Evolutionary conservation across 306 rosid species (phyloP), one percentile per base, ranked within the genome.

Genomic region (Cucurbita pepo): DNA sequence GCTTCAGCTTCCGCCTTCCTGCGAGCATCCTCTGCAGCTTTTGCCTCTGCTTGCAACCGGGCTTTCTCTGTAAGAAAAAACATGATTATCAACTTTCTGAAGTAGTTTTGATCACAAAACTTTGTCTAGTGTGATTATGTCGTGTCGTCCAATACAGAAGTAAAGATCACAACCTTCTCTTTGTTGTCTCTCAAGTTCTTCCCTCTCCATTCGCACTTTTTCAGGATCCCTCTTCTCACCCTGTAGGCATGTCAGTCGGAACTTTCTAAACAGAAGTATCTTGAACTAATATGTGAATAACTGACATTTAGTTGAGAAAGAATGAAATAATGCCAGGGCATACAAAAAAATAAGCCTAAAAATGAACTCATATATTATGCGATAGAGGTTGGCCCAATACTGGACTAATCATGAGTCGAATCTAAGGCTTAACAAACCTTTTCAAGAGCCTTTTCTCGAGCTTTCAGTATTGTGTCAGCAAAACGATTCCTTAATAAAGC

Each of bases 21-120:
- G 62, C 81, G 88, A 82, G 96, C 96, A 73, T 87, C 98, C 81
- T 93, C 98, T 36, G 98, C 98, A 71, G 96, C 98, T 78, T 85
- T 85, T 18, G 97, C 98, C 81, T 90, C 97, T 2, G 98, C 98
- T 75, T 87, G 96, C 75, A 93, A 74, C 43, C 96, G 88, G 41
- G 98, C 98, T 87, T 90, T 93, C 84, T 90, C 98, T 93, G 71
- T 72, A 59, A 65, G 40, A 62, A 70, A 43, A 60, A 57, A 15
- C 25, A 69, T 69, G 43, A 7, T 38, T 54, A 54, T 52, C 62
- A 5, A 40, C 37, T 19, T 50, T 38, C 53, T 53, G 53, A 72
- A 36, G 12, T 16, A 47, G 34, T 9, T 37, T 5, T 36, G 59
- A 36, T 19, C 61, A 11, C 63, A 37, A 6, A 15, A 13, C 52